Base-by-base conservation (phyloP, 2,329 filamentous ascomycete genomes). In the Periconia sp. region DNA sequence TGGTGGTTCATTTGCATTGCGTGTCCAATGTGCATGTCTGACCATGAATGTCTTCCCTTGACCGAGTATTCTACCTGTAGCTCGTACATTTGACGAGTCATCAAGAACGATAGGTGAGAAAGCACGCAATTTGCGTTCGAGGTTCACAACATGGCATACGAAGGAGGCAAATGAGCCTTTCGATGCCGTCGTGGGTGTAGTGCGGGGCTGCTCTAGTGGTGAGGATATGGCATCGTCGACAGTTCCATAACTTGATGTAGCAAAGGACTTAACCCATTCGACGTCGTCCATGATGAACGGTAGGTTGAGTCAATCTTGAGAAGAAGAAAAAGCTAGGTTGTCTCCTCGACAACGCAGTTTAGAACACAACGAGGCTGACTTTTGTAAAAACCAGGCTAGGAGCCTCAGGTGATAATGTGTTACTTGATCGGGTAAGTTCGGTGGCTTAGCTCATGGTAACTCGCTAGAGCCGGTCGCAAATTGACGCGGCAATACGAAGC, bases 121-220 rank as follows among this genome's bases (percentile, higher is more conserved):
- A n/a, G 31, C 24, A 19, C 37, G 36, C 13, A 46, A 24, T 22
- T 29, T 41, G 12, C 32, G 16, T 21, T 46, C 43, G 5, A 46
- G 32, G 17, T 32, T 31, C 10, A 30, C 22, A 11, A 46, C 36
- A 28, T 46, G 43, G 19, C 43, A 46, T 19, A 46, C 34, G 29
- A 46, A 46, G 4, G 37, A 41, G 10, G 43, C 36, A 19, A 46
- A 46, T 13, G 43, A 40, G 11, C 43, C 43, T 12, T 32, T 24
- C 12, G 26, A 25, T 22, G 23, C 30, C 10, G 40, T n/a, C 28
- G 24, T 8, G 11, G 15, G 4, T 15, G 32, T 21, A 11, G 28
- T 8, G 11, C 19, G 11, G 4, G 4, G 2, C 15, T 17, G 12
- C 5, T n/a, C 29, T 29, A 4, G 17, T 16, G 8, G 12, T 26